Conservation (phyloP, 2,329 filamentous ascomycete species). For the Elsinoe perseae region DNA sequence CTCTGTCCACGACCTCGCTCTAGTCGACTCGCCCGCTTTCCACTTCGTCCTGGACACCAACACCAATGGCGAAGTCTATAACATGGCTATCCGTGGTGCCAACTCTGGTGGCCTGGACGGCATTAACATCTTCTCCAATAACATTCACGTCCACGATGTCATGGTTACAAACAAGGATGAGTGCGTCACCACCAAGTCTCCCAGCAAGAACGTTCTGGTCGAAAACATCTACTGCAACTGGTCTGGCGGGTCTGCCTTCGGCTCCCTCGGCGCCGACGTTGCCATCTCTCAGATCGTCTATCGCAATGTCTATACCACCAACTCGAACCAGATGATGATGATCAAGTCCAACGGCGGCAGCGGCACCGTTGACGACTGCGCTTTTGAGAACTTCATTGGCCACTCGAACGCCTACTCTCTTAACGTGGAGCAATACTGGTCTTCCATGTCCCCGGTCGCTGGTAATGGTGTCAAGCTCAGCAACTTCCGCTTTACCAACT, state of each 20-base stretch:
- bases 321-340: constrained; percentile 53
- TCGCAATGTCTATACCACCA: constrained; percentile 51
- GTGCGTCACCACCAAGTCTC: constrained; percentile 51
- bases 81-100: constrained; percentile 48
- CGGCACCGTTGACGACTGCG: constrained; percentile 44
- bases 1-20: constrained; percentile 43
- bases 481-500: constrained; percentile 49
- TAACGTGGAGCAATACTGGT: constrained; percentile 50
- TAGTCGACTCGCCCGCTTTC: constrained; percentile 45
- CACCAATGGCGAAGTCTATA: constrained; percentile 48
- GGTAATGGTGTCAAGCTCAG: constrained; percentile 47
- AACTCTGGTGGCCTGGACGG: constrained; percentile 49
- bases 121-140: constrained; percentile 47
- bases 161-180: constrained; percentile 57
- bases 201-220: constrained; percentile 48
- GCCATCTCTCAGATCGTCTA: constrained; percentile 48
- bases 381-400: constrained; percentile 53
- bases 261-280: constrained; percentile 44
- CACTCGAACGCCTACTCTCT: constrained; percentile 52
- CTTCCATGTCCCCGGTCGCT: constrained; percentile 32
- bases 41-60: constrained; percentile 47
- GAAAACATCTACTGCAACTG: constrained; percentile 57
- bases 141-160: constrained; percentile 53
- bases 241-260: constrained; percentile 52
- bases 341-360: constrained; percentile 54